Evolutionary conservation across 257 asterid species (phyloP).

Genomic region (Solanum sparsipilum): DNA sequence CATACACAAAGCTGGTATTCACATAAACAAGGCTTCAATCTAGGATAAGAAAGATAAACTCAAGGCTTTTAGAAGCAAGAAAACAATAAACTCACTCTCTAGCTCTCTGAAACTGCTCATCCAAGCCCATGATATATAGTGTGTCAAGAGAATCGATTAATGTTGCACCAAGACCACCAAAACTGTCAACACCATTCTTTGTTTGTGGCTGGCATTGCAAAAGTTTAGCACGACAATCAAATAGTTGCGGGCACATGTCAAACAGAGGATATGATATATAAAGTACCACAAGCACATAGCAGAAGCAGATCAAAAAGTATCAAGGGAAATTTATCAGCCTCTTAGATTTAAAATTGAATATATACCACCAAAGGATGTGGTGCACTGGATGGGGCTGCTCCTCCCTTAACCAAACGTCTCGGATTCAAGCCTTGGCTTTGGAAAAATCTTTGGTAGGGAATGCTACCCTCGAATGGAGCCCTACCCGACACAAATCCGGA

Average conservation of each 20-base stretch:
- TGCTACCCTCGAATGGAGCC: not conserved
- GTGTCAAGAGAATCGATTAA: slow-evolving; percentile 93
- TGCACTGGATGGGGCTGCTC: not conserved
- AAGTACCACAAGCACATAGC: not conserved
- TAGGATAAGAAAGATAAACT: not conserved
- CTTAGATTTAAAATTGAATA: not conserved
- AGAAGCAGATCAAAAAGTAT: not conserved
- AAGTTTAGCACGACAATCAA: slow-evolving; percentile 7
- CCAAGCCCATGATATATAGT: slow-evolving; percentile 88
- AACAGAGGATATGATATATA: not conserved
- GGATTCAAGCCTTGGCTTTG: not conserved
- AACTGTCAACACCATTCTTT: slow-evolving; percentile 81
- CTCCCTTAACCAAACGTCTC: not conserved
- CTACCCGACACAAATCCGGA: not conserved
- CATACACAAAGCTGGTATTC: not conserved
- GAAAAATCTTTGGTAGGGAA: not conserved
- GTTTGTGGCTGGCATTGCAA: slow-evolving; percentile 73
- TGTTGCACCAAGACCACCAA: slow-evolving; percentile 99
- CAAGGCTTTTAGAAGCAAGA: not conserved
- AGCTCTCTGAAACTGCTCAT: slow-evolving; percentile 90
- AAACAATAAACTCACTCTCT: slow-evolving; percentile 56
- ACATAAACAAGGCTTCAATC: not conserved
- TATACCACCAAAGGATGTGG: not conserved
- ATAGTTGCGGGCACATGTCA: not conserved
- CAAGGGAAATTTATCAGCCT: not conserved